phyloP scores from a whole-genome alignment of 306 rosid genomes.

The Malus orientalis region DNA sequence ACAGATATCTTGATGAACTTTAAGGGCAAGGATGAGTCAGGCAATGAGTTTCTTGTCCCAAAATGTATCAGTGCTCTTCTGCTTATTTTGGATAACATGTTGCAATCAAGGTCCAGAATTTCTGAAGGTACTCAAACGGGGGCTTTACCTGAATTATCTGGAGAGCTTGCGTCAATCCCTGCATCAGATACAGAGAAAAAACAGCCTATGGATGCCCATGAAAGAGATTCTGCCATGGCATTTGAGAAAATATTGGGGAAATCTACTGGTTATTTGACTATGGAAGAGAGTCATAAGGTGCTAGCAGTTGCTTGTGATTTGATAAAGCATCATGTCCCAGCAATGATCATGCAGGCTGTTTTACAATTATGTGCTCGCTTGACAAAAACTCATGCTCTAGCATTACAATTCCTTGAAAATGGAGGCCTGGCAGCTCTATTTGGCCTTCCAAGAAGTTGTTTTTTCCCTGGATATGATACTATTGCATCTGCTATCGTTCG shows the following conservation, averaged over 20 bases:
- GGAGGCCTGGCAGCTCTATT: conserved; percentile 83
- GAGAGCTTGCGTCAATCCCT: conserved; percentile 39
- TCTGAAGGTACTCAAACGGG: conserved; percentile 57
- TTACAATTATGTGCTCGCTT: conserved; percentile 88
- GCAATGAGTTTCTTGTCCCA: conserved; percentile 49
- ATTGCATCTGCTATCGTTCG: conserved; percentile 94
- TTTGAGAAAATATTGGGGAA: conserved; percentile 78
- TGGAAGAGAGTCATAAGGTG: conserved; percentile 67
- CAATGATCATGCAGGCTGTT: conserved; percentile 96
- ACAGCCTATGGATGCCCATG: conserved; percentile 29
- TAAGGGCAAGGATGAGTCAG: conserved; percentile 60
- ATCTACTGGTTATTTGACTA: conserved; percentile 73
- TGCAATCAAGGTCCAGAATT: conserved; percentile 63
- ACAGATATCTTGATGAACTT: conserved; percentile 64
- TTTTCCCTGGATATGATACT: conserved; percentile 95
- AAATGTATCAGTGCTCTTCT: conserved; percentile 82
- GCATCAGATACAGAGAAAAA: conserved; percentile 35
- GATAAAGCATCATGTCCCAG: conserved; percentile 87
- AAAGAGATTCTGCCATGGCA: conserved; percentile 36
- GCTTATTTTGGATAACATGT: conserved; percentile 86
- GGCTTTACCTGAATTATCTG: conserved; percentile 45
- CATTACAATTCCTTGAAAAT: conserved; percentile 85
- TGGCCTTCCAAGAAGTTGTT: conserved; percentile 71
- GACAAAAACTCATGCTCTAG: conserved; percentile 79
- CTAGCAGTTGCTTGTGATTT: conserved; percentile 76